Evolutionary conservation across 495 filamentous ascomycete genomes (phyloP).

Genomic region (Glutinoglossum americanum): DNA sequence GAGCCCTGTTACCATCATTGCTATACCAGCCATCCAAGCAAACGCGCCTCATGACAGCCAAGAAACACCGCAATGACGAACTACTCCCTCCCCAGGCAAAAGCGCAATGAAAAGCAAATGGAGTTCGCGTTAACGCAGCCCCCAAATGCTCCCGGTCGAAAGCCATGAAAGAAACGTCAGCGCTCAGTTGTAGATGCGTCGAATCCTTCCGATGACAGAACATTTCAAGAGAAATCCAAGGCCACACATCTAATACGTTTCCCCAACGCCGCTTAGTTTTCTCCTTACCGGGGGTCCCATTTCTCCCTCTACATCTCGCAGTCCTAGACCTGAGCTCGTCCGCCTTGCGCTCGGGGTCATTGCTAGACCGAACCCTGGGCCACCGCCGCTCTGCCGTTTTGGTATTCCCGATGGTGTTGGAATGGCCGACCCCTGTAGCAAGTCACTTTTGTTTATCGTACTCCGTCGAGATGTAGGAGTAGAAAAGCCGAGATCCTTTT

Average conservation of each 20-base stretch:
- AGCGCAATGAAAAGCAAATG: not conserved
- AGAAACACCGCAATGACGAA: not conserved
- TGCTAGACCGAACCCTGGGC: slow-evolving; percentile 5
- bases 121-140: not conserved
- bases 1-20: not conserved
- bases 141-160: not conserved
- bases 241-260: slow-evolving; percentile 31
- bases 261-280: slow-evolving; percentile 39
- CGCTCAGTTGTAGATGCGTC: not conserved
- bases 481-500: slow-evolving; percentile 19
- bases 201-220: not conserved
- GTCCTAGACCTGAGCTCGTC: slow-evolving; percentile 20
- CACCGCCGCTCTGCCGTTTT: slow-evolving; percentile 8
- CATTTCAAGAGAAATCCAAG: not conserved
- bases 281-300: slow-evolving; percentile 31
- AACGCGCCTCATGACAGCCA: not conserved
- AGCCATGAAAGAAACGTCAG: not conserved
- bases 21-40: not conserved
- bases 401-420: slow-evolving; percentile 15
- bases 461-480: slow-evolving; percentile 20
- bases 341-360: slow-evolving; percentile 30
- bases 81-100: not conserved
- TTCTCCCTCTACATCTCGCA: slow-evolving; percentile 24
- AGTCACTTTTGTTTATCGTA: slow-evolving; percentile 6
- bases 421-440: slow-evolving; percentile 16